A percentile compares a stretch with the other conserved stretches of the same genome.
Evolutionary conservation across 2,329 filamentous ascomycete genomes (phyloP).

Genomic region (Meredithiella fracta): DNA sequence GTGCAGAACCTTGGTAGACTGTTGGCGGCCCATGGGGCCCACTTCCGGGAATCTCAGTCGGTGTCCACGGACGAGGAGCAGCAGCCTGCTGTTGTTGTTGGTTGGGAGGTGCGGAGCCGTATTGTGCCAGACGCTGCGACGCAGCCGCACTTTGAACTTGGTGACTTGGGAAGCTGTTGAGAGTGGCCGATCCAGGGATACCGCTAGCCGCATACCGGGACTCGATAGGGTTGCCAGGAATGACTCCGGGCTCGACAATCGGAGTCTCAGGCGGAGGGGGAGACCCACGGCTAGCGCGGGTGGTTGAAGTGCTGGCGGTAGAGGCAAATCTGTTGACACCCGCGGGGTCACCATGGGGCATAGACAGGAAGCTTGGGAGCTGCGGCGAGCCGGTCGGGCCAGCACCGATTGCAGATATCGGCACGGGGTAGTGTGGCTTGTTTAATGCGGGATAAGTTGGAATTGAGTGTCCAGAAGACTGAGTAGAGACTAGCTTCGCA

Average conservation of each 20-base stretch:
- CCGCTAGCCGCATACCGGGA: constrained; percentile 81
- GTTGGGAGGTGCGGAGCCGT: constrained; percentile 34
- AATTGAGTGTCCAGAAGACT: neutral
- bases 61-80: constrained; percentile 68
- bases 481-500: constrained; percentile 21
- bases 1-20: constrained; percentile 64
- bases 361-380: constrained; percentile 20
- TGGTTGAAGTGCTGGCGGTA: constrained; percentile 85
- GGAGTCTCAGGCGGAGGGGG: constrained; percentile 91
- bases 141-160: constrained; percentile 55
- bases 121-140: constrained; percentile 65
- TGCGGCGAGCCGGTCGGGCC: constrained; percentile 8
- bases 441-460: constrained; percentile 25
- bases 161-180: constrained; percentile 47
- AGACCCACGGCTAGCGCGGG: constrained; percentile 76
- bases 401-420: constrained; percentile 20
- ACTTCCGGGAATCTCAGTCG: constrained; percentile 74
- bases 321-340: constrained; percentile 50
- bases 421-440: constrained; percentile 45
- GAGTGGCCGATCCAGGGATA: constrained; percentile 69
- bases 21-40: constrained; percentile 80
- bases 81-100: constrained; percentile 19
- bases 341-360: constrained; percentile 29
- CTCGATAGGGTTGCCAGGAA: constrained; percentile 71
- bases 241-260: constrained; percentile 51